Base-by-base conservation (phyloP, 192 early-diverging fungal genomes). In the Podochytrium sp. region DNA sequence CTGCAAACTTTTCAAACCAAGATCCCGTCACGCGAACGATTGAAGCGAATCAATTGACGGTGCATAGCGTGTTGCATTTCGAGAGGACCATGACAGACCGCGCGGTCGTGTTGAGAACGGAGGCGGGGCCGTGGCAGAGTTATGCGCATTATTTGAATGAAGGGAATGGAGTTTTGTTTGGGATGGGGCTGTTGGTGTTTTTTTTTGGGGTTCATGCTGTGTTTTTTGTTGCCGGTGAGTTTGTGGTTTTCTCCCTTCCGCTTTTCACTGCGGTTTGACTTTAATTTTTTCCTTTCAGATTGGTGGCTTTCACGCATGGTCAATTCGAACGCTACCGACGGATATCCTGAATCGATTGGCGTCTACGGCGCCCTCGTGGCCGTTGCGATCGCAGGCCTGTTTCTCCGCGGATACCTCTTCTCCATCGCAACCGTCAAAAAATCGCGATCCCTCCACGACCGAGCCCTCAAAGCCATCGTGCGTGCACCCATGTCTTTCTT, bases 41-140 rank as follows among this genome's bases (percentile, higher is more conserved):
- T 37, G 87, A 92, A 67, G 84, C 82, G 33, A 92, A 92, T 71
- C 89, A 92, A 67, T 62, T 92, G 47, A 92, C 91, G 4, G 90
- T 92, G 30, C 91, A 92, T 75, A 85, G 86, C 64, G 34, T 88
- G 64, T 77, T 81, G 49, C 80, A 76, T 14, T 83, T 85, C 52
- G 88, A 89, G 29, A 76, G 73, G 37, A 67, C 71, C 7, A 62
- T 66, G 32, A 61, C 62, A 2, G 79, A 75, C 49, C 16, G 74
- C 16, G 76, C 65, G 20, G 79, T 65, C 60, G 49, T 59, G 3
- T 37, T 66, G 59, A 47, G 74, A 38, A 39, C 72, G 23, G 64
- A 65, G 18, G 35, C 43, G 7, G 57, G 58, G 3, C 74, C 74
- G 16, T 52, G 51, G 41, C 64, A 65, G 25, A 35, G 76, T 3